Base-by-base conservation (phyloP, 1,284 basidiomycete genomes). In the Marasmius sp. region DNA sequence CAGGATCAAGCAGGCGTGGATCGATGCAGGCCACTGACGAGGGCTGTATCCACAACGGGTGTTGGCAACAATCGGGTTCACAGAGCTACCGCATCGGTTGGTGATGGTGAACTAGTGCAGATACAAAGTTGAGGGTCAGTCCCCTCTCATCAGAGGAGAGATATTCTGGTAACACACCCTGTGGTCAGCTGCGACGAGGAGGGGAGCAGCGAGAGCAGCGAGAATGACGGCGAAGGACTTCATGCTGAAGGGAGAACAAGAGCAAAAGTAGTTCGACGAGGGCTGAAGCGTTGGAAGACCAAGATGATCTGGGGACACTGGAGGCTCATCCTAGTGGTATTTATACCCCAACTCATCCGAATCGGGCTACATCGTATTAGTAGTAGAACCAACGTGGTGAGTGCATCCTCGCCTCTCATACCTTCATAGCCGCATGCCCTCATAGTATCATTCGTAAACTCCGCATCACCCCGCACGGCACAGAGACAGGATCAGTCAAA, bases 41-140 rank as follows among this genome's bases (percentile, higher is more conserved):
- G 77, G 75, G 22, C 75, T 78, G 62, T 77, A 79, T 1, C 77
- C 77, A 62, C 78, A 79, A 50, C 74, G 74, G 16, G 71, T 72
- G 62, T 77, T 75, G 39, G 69, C 74, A 54, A 79, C 74, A 37
- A 71, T 68, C 1, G 77, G 76, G 38, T 68, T 66, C 50, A 78
- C 71, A 6, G 66, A 66, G 22, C 61, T 62, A 38, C 67, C 66
- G 56, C 78, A 79, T 41, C 74, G 71, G 66, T 79, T 78, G 20
- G 60, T 65, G 64, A 79, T 68, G 20, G 70, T 72, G 66, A 78
- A 64, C 61, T 68, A 18, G 45, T 47, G 16, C 9, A n/a, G 8
- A 16, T 20, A 8, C n/a, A 47, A 18, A 16, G 20, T 16, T n/a
- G 16, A 14, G 16, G 16, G 45, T 27, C 5, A 27, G 27, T 27